These are phyloP conservation scores for Pseudogymnoascus pannorum DNA, from an alignment of 2,329 filamentous ascomycete species.

Conservation along the genomic window DNA sequence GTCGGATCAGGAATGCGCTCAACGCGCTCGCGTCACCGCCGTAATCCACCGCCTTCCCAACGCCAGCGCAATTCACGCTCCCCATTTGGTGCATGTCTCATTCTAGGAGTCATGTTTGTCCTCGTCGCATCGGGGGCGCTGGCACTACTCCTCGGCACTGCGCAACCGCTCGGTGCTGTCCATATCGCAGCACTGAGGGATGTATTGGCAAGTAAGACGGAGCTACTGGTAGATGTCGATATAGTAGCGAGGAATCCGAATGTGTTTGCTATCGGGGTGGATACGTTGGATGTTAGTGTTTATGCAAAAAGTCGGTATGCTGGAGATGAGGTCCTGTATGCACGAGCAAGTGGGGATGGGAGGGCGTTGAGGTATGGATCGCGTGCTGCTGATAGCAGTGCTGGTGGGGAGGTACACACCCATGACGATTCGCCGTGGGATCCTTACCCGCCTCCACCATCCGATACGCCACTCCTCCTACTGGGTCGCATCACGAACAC, in stretches of 20 bases:
- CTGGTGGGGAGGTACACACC: conserved; percentile 28
- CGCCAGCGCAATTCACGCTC: conserved; percentile 57
- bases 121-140: conserved; percentile 78
- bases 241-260: conserved; percentile 90
- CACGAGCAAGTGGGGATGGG: conserved; percentile 36
- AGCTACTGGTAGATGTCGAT: conserved; percentile 87
- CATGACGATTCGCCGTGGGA: conserved; percentile 28
- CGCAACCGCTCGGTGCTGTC: conserved; percentile 75
- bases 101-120: conserved; percentile 74
- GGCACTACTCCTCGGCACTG: conserved; percentile 85
- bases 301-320: conserved; percentile 92
- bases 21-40: conserved; percentile 48
- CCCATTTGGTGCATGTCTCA: conserved; percentile 77
- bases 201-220: conserved; percentile 86
- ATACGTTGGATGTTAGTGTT: conserved; percentile 81
- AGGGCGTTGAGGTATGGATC: conserved; percentile 29
- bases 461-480: conserved; percentile 74
- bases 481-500: conserved; percentile 84
- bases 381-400: conserved; percentile 23
- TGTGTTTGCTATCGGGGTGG: conserved; percentile 77
- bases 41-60: conserved; percentile 48
- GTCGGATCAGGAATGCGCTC: conserved; percentile 54
- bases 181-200: conserved; percentile 75
- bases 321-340: conserved; percentile 33
- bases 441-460: conserved; percentile 23